phyloP scores from a whole-genome alignment of 768 basidiomycete species.

The Lepiota subincarnata region DNA sequence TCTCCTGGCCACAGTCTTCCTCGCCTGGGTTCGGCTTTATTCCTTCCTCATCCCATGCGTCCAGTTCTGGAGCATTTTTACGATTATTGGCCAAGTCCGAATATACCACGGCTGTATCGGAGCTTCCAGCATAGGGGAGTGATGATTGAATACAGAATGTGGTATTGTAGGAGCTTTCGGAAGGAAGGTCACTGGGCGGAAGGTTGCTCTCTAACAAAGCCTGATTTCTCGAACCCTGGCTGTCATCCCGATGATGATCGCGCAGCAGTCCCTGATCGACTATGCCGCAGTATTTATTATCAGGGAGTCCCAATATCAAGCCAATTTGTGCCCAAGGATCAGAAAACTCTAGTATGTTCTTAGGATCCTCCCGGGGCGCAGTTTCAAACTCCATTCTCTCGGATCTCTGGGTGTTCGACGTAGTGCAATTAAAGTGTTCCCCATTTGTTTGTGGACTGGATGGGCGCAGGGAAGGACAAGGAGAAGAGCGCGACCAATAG shows the following conservation, averaged over 20 bases:
- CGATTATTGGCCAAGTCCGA: not conserved
- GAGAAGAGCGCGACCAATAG: not conserved
- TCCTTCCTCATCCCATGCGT: not conserved
- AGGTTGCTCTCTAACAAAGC: conserved; percentile 2
- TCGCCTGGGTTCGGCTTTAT: not conserved
- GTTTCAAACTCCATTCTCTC: not conserved
- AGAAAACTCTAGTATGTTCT: conserved; percentile 7
- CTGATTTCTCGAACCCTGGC: not conserved
- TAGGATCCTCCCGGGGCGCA: not conserved
- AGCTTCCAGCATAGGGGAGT: conserved; percentile 8
- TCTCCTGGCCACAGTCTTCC: not conserved
- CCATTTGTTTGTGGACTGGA: not conserved
- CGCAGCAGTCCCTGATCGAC: not conserved
- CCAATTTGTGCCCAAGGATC: conserved; percentile 10
- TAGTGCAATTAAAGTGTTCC: not conserved
- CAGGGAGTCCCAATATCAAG: not conserved
- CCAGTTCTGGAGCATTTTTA: too few relatives aligned
- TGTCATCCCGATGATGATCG: not conserved
- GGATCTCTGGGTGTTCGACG: too few relatives aligned
- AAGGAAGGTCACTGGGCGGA: conserved; percentile 7
- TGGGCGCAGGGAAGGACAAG: too few relatives aligned
- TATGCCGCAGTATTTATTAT: not conserved
- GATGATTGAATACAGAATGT: not conserved
- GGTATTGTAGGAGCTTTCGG: not conserved
- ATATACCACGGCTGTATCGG: not conserved